These are phyloP conservation scores for Oryza brachyantha DNA, from an alignment of 176 grass and related monocot genomes.

Conservation along the genomic window DNA sequence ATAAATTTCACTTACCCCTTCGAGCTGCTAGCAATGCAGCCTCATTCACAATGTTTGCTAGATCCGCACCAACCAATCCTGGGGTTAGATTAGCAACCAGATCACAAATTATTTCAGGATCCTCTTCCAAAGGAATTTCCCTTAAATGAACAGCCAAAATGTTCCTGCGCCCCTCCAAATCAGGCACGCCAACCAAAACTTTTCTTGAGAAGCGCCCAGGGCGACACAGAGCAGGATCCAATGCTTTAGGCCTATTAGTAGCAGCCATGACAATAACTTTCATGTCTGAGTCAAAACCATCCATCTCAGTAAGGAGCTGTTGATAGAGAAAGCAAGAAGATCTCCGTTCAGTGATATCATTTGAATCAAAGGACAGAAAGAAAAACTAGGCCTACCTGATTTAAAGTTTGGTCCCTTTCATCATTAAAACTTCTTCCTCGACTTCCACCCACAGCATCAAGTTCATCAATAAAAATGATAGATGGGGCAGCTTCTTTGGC, in stretches of 20 bases:
- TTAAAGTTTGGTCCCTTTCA: conserved; percentile 93
- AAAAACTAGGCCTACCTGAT: conserved; percentile 53
- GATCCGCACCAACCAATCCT: conserved; percentile 86
- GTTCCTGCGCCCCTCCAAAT: conserved; percentile 75
- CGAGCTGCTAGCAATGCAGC: conserved; percentile 80
- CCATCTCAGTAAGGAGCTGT: conserved; percentile 96
- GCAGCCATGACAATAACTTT: conserved; percentile 97
- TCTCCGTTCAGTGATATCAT: conserved; percentile 13
- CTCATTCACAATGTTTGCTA: conserved; percentile 91
- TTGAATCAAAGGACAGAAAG: conserved; percentile 3
- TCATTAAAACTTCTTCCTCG: conserved; percentile 88
- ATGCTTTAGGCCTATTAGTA: conserved; percentile 83
- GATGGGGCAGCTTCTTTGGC: conserved; percentile 83
- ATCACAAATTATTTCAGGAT: conserved; percentile 62
- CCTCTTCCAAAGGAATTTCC: conserved; percentile 76
- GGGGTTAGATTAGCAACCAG: conserved; percentile 77
- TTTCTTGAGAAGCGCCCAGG: conserved; percentile 95
- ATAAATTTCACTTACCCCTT: conserved; percentile 66
- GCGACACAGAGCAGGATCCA: conserved; percentile 81
- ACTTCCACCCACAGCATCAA: conserved; percentile 96
- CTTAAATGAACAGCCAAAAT: conserved; percentile 88
- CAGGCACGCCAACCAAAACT: conserved; percentile 84
- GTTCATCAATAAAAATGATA: conserved; percentile 95
- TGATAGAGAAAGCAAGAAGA: conserved; percentile 36
- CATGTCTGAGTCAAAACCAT: conserved; percentile 86